Conservation (phyloP, 495 filamentous ascomycete species). For the Penicillium coprophilum region DNA sequence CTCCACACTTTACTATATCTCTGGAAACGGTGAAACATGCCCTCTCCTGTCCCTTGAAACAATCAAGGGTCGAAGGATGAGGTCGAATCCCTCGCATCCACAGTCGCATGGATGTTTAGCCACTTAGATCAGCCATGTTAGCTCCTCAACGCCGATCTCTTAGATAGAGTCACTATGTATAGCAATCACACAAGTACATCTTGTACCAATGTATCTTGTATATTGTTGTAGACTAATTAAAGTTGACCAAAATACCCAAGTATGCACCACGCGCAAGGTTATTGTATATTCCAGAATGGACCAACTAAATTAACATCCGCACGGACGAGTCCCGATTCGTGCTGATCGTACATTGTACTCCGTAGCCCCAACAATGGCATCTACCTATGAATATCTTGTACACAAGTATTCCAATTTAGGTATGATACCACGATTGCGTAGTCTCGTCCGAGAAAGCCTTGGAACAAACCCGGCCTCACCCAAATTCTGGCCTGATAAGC, state of each 20-base stretch:
- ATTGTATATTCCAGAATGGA: background rate
- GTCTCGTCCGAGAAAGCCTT: background rate
- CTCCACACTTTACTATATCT: background rate
- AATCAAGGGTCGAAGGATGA: background rate
- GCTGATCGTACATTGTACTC: background rate
- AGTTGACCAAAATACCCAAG: background rate
- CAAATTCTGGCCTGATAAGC: constrained; percentile 1
- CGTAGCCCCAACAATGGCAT: background rate
- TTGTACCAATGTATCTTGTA: background rate
- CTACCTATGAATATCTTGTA: background rate
- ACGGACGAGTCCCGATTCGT: background rate
- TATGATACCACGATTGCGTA: constrained; percentile 16
- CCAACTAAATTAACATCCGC: background rate
- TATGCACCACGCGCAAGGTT: background rate
- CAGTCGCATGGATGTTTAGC: background rate
- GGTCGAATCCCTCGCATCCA: background rate
- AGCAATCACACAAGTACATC: background rate
- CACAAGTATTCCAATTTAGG: background rate
- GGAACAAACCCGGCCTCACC: background rate
- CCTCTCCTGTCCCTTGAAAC: background rate
- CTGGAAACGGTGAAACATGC: background rate
- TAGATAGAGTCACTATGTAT: background rate
- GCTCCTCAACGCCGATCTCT: background rate
- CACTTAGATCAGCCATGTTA: background rate
- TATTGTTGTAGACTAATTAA: background rate